These are phyloP conservation scores for Rusavskia elegans DNA, from an alignment of 495 filamentous ascomycete genomes.

Conservation along the genomic window DNA sequence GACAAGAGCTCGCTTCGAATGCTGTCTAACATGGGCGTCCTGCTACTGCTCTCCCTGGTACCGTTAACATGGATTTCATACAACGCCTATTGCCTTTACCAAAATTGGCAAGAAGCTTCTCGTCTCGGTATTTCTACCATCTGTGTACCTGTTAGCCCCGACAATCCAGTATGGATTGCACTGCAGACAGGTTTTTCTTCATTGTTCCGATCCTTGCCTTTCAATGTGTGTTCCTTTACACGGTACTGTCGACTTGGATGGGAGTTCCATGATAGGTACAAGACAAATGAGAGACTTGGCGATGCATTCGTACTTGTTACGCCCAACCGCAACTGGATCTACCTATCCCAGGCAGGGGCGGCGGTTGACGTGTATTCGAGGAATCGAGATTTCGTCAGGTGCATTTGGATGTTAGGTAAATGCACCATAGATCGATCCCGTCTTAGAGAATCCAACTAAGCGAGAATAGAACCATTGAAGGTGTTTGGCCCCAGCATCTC, in stretches of 20 bases:
- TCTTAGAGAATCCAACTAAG: background rate
- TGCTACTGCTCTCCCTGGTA: background rate
- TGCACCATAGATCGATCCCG: background rate
- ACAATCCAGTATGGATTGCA: conserved; percentile 4
- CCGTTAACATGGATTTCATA: background rate
- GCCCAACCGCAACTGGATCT: conserved; percentile 1
- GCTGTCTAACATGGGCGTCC: background rate
- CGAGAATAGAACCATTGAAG: conserved; percentile 17
- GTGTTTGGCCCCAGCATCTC: conserved; percentile 31
- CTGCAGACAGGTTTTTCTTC: background rate
- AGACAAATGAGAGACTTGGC: background rate
- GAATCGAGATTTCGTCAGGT: conserved; percentile 24
- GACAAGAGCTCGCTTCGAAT: no score
- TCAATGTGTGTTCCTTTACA: background rate
- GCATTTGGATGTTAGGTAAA: conserved; percentile 16
- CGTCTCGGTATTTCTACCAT: conserved; percentile 1
- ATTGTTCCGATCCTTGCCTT: background rate
- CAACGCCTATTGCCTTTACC: background rate
- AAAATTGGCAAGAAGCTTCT: background rate
- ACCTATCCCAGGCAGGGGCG: conserved; percentile 19
- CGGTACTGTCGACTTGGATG: conserved; percentile 1
- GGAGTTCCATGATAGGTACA: conserved; percentile 5
- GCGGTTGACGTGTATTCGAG: conserved; percentile 20
- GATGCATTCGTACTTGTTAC: conserved; percentile 3
- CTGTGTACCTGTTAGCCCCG: background rate